Conservation (phyloP, 495 filamentous ascomycete genomes). For the Neurospora tetraspora region DNA sequence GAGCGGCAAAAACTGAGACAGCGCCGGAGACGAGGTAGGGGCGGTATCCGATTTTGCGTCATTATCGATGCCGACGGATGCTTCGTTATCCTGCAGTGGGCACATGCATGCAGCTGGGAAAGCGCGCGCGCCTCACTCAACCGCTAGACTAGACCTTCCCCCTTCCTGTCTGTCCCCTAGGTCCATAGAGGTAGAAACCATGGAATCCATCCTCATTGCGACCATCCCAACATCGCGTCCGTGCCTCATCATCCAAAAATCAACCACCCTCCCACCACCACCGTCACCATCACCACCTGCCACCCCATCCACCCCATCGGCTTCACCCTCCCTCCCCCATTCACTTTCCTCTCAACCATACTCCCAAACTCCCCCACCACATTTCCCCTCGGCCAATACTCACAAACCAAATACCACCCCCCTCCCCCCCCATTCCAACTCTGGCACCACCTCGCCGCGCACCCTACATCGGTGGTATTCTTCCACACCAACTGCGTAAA, state of each 20-base stretch:
- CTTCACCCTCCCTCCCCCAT: conserved; percentile 2
- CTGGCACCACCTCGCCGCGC: conserved; percentile 51
- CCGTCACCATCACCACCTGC: not conserved
- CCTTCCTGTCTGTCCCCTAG: no score
- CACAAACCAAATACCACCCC: conserved; percentile 72
- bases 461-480: conserved; percentile 58
- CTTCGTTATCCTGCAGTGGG: not conserved
- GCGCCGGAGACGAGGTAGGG: not conserved
- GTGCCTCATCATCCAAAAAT: not conserved
- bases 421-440: conserved; percentile 3
- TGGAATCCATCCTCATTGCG: not conserved
- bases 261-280: not conserved
- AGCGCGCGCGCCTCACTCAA: not conserved
- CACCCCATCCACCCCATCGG: not conserved
- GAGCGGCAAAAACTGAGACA: not conserved
- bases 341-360: conserved; percentile 34
- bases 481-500: conserved; percentile 83
- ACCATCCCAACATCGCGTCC: not conserved
- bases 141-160: not conserved
- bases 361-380: conserved; percentile 47
- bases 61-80: not conserved
- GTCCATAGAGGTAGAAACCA: not conserved
- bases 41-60: not conserved
- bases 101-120: no score
- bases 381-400: conserved; percentile 71